A percentile compares a stretch with the other conserved stretches of the same genome.
These are phyloP conservation scores for Tubosaeta sp. DNA, from an alignment of 768 basidiomycete species.

Conservation along the genomic window DNA sequence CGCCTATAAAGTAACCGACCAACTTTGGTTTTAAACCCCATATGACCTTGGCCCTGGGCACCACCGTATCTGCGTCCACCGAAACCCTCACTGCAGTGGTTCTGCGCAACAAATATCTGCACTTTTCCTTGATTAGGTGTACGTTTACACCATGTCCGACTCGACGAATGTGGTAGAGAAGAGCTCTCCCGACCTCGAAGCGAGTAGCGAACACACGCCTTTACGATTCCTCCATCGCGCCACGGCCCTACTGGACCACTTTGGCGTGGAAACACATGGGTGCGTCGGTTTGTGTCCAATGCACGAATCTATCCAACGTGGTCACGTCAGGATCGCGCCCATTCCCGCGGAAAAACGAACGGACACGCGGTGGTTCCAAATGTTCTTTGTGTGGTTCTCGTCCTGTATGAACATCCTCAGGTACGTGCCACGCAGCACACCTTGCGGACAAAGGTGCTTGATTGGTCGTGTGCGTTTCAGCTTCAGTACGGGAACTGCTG, in stretches of 20 bases:
- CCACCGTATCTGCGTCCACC: neutral
- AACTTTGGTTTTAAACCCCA: neutral
- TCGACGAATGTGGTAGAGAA: constrained; percentile 2
- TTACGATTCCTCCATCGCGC: constrained; percentile 17
- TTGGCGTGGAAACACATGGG: constrained; percentile 42
- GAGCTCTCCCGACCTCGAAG: neutral
- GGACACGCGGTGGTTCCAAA: constrained; percentile 41
- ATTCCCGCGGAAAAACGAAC: constrained; percentile 33
- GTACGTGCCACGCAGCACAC: constrained; percentile 24
- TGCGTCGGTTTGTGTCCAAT: constrained; percentile 10
- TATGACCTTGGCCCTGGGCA: neutral
- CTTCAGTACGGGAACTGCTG: constrained; percentile 46
- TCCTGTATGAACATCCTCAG: constrained; percentile 41
- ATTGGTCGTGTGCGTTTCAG: constrained; percentile 20
- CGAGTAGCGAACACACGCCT: neutral
- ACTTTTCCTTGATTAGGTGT: neutral
- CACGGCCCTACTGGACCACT: constrained; percentile 29
- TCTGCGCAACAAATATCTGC: neutral
- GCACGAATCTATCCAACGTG: neutral
- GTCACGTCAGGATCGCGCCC: constrained; percentile 34
- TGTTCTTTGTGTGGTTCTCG: constrained; percentile 52
- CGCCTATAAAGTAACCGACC: neutral
- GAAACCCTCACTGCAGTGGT: neutral
- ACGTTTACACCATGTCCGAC: neutral
- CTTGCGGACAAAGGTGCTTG: too few species aligned